A percentile compares a stretch with the other conserved stretches of the same genome.
phyloP scores from a whole-genome alignment of 2,329 filamentous ascomycete genomes.

The Neurospora sp. region DNA sequence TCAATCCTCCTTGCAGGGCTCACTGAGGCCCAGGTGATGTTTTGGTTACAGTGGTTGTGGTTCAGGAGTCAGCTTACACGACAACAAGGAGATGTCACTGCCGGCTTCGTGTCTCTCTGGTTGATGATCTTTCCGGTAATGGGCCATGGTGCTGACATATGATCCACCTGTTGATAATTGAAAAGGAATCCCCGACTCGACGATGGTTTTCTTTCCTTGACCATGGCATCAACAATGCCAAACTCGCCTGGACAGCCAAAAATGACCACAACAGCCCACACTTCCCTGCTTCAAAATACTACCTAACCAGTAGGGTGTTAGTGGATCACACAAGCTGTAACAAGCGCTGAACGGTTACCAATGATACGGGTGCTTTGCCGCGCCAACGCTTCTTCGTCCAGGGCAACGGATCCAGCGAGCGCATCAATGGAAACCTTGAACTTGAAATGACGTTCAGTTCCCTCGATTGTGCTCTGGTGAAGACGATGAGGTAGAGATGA shows the following conservation, averaged over 20 bases:
- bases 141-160: neutral
- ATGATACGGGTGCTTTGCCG: neutral
- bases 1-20: neutral
- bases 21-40: neutral
- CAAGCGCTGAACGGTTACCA: neutral
- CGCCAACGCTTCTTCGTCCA: neutral
- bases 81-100: neutral
- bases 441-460: neutral
- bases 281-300: neutral
- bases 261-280: neutral
- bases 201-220: neutral
- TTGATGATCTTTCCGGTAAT: neutral
- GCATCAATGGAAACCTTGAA: neutral
- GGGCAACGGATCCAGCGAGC: neutral
- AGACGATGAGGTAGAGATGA: neutral
- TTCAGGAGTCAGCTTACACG: neutral
- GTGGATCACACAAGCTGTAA: neutral
- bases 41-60: neutral
- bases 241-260: neutral
- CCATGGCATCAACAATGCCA: neutral
- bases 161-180: neutral
- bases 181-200: neutral
- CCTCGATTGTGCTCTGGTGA: neutral
- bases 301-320: neutral
- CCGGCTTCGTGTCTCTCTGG: neutral